Evolutionary conservation across 1,139 yeast genomes (phyloP).

Genomic region (Pneumocystis oryctolagi): DNA sequence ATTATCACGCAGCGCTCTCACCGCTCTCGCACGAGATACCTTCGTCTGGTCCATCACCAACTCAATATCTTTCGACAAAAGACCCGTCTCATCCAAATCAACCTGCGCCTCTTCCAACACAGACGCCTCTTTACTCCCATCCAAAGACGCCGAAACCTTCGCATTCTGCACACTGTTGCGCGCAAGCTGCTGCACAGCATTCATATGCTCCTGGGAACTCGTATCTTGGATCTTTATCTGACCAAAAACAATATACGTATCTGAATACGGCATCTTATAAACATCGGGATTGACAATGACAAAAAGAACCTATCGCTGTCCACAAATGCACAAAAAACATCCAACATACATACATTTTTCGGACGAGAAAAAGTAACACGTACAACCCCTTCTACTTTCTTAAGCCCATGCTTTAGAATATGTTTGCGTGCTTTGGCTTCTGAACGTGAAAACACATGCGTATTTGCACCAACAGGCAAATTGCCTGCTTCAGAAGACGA

Average conservation of each 20-base stretch:
- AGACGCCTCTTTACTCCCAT: conserved; percentile 12
- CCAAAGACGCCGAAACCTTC: conserved; percentile 23
- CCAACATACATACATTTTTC: conserved; percentile 43
- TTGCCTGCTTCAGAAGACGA: conserved; percentile 21
- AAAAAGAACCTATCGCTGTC: conserved; percentile 34
- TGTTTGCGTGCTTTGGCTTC: conserved; percentile 93
- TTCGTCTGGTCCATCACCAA: conserved; percentile 45
- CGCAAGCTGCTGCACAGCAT: conserved; percentile 19
- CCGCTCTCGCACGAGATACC: conserved; percentile 78
- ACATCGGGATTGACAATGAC: conserved; percentile 94
- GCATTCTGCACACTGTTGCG: conserved; percentile 29
- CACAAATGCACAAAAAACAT: neutral
- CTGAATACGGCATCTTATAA: conserved; percentile 75
- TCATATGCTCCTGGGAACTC: conserved; percentile 44
- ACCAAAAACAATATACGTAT: conserved; percentile 92
- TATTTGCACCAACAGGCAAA: conserved; percentile 81
- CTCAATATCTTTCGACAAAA: conserved; percentile 20
- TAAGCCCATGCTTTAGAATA: conserved; percentile 78
- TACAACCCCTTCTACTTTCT: conserved; percentile 80
- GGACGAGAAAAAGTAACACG: conserved; percentile 94
- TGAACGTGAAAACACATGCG: conserved; percentile 70
- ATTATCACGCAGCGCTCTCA: conserved; percentile 75
- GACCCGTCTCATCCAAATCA: conserved; percentile 21
- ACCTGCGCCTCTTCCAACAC: conserved; percentile 15
- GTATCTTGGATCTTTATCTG: conserved; percentile 92